These are phyloP conservation scores for Hirsutella rhossiliensis DNA, from an alignment of 2,329 filamentous ascomycete genomes.

Conservation along the genomic window DNA sequence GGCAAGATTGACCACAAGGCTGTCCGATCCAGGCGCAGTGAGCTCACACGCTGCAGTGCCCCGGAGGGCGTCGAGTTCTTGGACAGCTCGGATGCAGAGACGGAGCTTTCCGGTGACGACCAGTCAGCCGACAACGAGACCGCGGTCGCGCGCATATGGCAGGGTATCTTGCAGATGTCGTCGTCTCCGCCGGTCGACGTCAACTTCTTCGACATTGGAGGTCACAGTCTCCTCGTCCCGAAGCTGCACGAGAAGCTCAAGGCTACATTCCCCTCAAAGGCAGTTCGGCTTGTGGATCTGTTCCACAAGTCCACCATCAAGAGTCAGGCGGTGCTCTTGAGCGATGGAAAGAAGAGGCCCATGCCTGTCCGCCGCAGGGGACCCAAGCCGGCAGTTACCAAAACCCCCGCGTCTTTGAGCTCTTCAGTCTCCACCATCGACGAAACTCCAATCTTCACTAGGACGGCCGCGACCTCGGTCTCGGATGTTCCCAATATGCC, in stretches of 20 bases:
- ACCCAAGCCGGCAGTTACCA: not conserved
- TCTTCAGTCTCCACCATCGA: not conserved
- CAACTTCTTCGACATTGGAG: slow-evolving; percentile 9
- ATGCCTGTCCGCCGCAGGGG: not conserved
- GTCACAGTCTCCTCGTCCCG: slow-evolving; percentile 6
- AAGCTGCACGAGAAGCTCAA: slow-evolving; percentile 6
- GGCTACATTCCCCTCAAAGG: slow-evolving; percentile 2
- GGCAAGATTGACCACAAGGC: slow-evolving; percentile 7
- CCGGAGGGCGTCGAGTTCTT: not conserved
- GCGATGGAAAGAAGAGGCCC: not conserved
- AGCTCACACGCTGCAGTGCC: not conserved
- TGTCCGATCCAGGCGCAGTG: not conserved
- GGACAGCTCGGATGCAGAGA: not conserved
- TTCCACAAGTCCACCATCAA: slow-evolving; percentile 5
- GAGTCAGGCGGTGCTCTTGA: slow-evolving; percentile 2
- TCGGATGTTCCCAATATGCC: slow-evolving; percentile 4
- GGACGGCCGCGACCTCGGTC: slow-evolving; percentile 5
- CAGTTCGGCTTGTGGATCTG: slow-evolving; percentile 3
- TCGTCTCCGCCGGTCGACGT: not conserved
- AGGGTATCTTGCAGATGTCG: not conserved
- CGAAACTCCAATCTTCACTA: not conserved
- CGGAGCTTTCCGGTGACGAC: not conserved
- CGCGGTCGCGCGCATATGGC: not conserved
- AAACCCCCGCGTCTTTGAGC: slow-evolving; percentile 1
- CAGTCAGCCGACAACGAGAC: not conserved